Conservation (phyloP, 2,329 filamentous ascomycete genomes). For the Aspergillus oerlinghausenensis region DNA sequence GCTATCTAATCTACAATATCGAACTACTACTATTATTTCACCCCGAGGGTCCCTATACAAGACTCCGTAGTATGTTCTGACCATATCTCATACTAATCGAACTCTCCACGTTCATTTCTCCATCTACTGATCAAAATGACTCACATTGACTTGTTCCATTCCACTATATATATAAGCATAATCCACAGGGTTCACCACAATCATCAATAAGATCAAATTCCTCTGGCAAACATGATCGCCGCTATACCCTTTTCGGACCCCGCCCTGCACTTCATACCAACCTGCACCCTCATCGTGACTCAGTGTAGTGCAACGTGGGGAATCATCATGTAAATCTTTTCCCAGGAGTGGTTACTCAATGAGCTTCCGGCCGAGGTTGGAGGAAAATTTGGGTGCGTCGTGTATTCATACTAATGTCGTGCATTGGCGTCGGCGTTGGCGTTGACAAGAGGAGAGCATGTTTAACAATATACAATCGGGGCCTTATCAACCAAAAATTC, state of each 20-base stretch:
- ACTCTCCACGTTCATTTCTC: neutral
- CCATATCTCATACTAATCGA: neutral
- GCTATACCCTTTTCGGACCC: slow-evolving; percentile 23
- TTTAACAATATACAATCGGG: neutral
- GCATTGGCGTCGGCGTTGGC: neutral
- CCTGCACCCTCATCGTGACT: neutral
- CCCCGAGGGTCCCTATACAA: no score
- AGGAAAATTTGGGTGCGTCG: neutral
- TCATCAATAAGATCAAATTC: neutral
- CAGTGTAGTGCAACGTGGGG: neutral
- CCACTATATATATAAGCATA: neutral
- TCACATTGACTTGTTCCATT: neutral
- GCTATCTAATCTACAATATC: neutral
- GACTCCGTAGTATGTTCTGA: no score
- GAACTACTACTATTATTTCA: neutral
- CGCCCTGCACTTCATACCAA: slow-evolving; percentile 11
- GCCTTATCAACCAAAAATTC: neutral
- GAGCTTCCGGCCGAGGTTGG: neutral
- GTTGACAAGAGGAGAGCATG: neutral
- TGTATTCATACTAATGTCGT: no score
- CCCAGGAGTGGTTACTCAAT: neutral
- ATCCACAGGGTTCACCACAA: neutral
- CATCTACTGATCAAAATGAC: neutral
- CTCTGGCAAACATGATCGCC: slow-evolving; percentile 8
- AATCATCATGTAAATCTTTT: neutral